phyloP scores from a whole-genome alignment of 345 rosid species.

The Eutrema yunnanense region DNA sequence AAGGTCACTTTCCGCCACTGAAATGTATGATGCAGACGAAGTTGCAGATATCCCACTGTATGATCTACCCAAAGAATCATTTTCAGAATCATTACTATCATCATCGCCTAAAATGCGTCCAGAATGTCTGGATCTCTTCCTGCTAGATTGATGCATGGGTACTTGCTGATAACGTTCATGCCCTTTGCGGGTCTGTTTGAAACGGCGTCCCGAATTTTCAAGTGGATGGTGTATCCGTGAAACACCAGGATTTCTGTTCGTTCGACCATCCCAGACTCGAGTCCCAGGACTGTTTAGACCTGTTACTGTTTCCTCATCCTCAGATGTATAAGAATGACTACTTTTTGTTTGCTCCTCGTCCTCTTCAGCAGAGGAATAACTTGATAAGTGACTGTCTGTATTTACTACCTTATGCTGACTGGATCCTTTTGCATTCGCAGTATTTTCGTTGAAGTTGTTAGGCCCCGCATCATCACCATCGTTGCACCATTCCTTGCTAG shows the following conservation, averaged over 20 bases:
- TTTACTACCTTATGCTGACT: conserved; percentile 30
- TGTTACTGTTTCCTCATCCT: conserved; percentile 73
- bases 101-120: conserved; percentile 68
- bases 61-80: conserved; percentile 52
- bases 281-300: conserved; percentile 93
- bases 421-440: conserved; percentile 21
- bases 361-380: conserved; percentile 44
- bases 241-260: conserved; percentile 62
- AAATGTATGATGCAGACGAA: conserved; percentile 49
- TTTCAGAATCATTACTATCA: conserved; percentile 69
- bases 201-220: conserved; percentile 56
- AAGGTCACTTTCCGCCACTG: conserved; percentile 40
- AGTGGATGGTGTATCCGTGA: conserved; percentile 94
- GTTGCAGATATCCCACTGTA: conserved; percentile 66
- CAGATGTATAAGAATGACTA: conserved; percentile 65
- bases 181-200: conserved; percentile 43
- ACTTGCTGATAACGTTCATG: conserved; percentile 44
- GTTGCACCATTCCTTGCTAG: conserved; percentile 28
- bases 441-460: conserved; percentile 18
- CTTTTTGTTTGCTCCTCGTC: conserved; percentile 49
- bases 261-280: conserved; percentile 95
- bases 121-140: conserved; percentile 65
- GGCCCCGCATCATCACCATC: conserved; percentile 29
- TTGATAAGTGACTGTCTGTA: conserved; percentile 31
- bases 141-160: conserved; percentile 42